Conservation (phyloP, 108 stramenopile genomes). For the Cyclotella choctawhatcheeana region DNA sequence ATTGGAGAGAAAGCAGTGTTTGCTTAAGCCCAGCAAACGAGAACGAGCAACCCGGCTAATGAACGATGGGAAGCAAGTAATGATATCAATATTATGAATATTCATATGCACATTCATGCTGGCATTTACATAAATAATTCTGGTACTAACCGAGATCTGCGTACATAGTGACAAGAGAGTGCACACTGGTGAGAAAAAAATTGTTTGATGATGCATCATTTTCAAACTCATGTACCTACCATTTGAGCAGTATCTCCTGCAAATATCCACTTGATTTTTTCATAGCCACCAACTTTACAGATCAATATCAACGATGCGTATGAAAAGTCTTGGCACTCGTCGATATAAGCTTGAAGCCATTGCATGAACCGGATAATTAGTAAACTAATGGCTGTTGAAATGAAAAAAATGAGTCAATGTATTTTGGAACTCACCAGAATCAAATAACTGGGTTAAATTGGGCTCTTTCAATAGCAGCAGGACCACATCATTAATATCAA, state of each 20-base stretch:
- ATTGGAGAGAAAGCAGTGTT: conserved; percentile 13
- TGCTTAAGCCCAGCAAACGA: conserved; percentile 46
- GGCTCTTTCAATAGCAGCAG: conserved; percentile 16
- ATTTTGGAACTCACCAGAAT: too few species aligned
- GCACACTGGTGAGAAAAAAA: neutral
- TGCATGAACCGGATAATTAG: neutral
- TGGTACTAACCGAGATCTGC: neutral
- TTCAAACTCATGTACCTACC: neutral
- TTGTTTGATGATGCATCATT: too few species aligned
- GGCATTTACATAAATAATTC: too few species aligned
- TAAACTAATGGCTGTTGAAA: conserved; percentile 1
- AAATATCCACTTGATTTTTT: conserved; percentile 32
- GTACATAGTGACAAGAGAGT: neutral
- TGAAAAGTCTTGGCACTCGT: conserved; percentile 47
- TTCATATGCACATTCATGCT: too few species aligned
- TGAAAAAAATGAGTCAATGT: conserved; percentile 10
- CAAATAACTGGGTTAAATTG: too few species aligned
- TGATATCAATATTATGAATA: neutral
- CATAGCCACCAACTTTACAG: conserved; percentile 27
- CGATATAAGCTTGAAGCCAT: conserved; percentile 28
- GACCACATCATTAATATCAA: conserved; percentile 34
- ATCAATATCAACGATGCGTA: conserved; percentile 42
- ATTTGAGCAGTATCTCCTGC: conserved; percentile 47
- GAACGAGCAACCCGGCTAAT: conserved; percentile 46
- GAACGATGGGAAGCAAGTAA: neutral